A percentile compares a stretch with the other conserved stretches of the same genome.
phyloP scores from a whole-genome alignment of 495 filamentous ascomycete genomes.

The Aspergillus sclerotiicarbonarius region DNA sequence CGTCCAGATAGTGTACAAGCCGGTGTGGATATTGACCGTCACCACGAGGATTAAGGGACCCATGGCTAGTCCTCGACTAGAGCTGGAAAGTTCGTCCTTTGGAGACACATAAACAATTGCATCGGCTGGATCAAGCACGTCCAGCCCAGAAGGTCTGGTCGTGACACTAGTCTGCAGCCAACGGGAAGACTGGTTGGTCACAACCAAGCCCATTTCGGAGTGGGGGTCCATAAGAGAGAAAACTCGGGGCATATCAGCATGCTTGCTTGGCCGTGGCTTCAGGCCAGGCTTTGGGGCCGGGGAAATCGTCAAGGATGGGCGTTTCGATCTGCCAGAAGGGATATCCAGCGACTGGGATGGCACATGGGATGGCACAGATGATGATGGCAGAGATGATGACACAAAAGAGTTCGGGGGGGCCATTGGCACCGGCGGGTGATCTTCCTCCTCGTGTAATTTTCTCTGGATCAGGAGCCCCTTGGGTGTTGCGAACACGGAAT shows the following conservation, averaged over 20 bases:
- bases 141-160: slow-evolving; percentile 38
- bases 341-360: slow-evolving; percentile 46
- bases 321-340: slow-evolving; percentile 40
- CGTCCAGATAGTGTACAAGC: slow-evolving; percentile 76
- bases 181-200: slow-evolving; percentile 50
- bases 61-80: slow-evolving; percentile 13
- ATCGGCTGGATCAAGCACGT: slow-evolving; percentile 64
- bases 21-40: slow-evolving; percentile 71
- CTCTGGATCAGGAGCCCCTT: slow-evolving; percentile 82
- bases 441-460: slow-evolving; percentile 49
- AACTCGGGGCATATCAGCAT: slow-evolving; percentile 68
- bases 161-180: slow-evolving; percentile 31
- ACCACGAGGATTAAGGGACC: slow-evolving; percentile 70
- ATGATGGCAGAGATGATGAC: slow-evolving; percentile 59
- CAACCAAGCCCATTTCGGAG: slow-evolving; percentile 79
- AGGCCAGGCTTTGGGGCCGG: slow-evolving; percentile 24
- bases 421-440: slow-evolving; percentile 24
- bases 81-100: slow-evolving; percentile 47
- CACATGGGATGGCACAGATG: slow-evolving; percentile 29
- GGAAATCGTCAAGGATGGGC: slow-evolving; percentile 32
- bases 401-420: slow-evolving; percentile 81
- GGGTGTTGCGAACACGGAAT: slow-evolving; percentile 78
- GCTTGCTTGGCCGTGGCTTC: slow-evolving; percentile 31
- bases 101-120: slow-evolving; percentile 77
- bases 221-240: slow-evolving; percentile 87